Evolutionary conservation across 108 stramenopile species (phyloP).

Genomic region (Hondaea fermentalgiana): DNA sequence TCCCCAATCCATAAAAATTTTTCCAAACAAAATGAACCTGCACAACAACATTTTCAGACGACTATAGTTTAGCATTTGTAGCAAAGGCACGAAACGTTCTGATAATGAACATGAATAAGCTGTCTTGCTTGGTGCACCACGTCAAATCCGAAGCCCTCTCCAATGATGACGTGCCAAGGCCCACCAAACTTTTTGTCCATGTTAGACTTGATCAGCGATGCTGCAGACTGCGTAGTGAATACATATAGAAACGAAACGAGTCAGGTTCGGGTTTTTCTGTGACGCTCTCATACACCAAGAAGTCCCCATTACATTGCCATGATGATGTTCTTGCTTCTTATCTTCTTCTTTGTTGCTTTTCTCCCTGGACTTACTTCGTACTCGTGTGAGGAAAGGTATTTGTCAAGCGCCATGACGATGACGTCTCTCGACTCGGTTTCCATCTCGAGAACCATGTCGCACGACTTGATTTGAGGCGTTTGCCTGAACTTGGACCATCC

Average conservation of each 20-base stretch:
- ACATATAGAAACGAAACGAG: too few relatives aligned
- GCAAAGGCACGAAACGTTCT: constrained; percentile 44
- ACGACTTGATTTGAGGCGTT: constrained; percentile 39
- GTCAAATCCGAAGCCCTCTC: constrained; percentile 62
- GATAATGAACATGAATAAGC: constrained; percentile 56
- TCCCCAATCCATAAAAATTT: too few relatives aligned
- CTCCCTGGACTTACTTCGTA: constrained; percentile 49
- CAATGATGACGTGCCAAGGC: constrained; percentile 69
- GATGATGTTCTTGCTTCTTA: background rate
- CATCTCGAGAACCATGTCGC: constrained; percentile 72
- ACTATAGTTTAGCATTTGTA: constrained; percentile 45
- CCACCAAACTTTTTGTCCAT: constrained; percentile 75
- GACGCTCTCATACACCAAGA: too few relatives aligned
- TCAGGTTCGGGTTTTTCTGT: too few relatives aligned
- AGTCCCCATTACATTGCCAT: too few relatives aligned
- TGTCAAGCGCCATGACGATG: constrained; percentile 68
- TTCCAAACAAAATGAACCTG: too few relatives aligned
- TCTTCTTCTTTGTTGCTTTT: background rate
- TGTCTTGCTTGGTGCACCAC: constrained; percentile 53
- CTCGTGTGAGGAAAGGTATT: constrained; percentile 56
- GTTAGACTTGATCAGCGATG: constrained; percentile 61
- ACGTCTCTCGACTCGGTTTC: constrained; percentile 66
- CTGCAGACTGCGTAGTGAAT: constrained; percentile 32
- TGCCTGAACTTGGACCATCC: constrained; percentile 14
- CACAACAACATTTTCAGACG: too few relatives aligned